A percentile compares a stretch with the other conserved stretches of the same genome.
These are phyloP conservation scores for Tetratostichococcus sp. DNA, from an alignment of 139 green algal species.

Conservation along the genomic window DNA sequence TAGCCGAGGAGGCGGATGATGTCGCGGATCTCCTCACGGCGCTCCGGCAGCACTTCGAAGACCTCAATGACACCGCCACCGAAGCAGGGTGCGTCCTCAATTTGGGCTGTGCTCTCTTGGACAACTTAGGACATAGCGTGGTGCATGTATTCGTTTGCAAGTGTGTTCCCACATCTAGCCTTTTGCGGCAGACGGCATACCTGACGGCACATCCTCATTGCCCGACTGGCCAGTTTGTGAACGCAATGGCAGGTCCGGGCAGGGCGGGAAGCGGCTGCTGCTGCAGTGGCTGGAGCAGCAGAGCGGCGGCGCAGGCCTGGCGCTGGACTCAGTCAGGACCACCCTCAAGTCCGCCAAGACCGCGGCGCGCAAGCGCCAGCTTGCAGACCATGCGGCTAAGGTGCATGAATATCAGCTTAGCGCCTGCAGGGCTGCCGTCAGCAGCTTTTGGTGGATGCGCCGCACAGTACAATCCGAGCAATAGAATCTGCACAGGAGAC, in stretches of 20 bases:
- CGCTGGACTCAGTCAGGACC: conserved; percentile 11
- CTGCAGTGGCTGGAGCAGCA: conserved; percentile 48
- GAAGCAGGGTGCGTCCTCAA: not conserved
- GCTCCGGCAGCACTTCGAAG: not conserved
- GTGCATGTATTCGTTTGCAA: too few species aligned
- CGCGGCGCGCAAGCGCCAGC: conserved; percentile 25
- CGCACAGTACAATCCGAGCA: too few species aligned
- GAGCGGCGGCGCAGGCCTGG: conserved; percentile 9
- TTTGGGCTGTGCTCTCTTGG: too few species aligned
- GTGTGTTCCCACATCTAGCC: too few species aligned
- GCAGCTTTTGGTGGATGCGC: too few species aligned
- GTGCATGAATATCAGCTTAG: not conserved
- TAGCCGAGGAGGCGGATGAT: not conserved
- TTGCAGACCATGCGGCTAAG: conserved; percentile 7
- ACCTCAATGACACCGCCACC: not conserved
- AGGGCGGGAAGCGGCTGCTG: conserved; percentile 22
- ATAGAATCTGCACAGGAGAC: too few species aligned
- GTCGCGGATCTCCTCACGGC: not conserved
- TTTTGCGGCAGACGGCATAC: too few species aligned
- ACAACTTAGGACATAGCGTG: too few species aligned
- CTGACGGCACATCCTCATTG: too few species aligned
- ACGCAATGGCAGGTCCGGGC: too few species aligned
- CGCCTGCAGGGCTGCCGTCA: not conserved
- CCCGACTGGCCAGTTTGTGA: too few species aligned
- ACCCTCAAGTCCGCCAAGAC: conserved; percentile 27